Evolutionary conservation across 768 basidiomycete genomes (phyloP), one percentile per base, ranked within the genome.

Genomic region (Suillus cothurnatus): DNA sequence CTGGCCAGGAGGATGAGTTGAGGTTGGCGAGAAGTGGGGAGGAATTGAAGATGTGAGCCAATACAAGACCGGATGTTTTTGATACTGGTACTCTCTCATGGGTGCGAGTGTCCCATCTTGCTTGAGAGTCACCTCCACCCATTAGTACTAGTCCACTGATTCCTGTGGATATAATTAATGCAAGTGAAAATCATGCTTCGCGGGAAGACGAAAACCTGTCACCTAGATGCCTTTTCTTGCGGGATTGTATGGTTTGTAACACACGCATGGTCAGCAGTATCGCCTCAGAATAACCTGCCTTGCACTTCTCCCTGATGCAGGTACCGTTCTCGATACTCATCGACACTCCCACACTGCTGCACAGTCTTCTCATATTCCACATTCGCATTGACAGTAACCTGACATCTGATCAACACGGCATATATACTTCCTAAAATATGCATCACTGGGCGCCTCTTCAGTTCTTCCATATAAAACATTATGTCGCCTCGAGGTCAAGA

Each of bases 41-140:
- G 2, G n/a, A 28, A 58, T 6, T 58, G 57, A 19, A 9, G 28
- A 59, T 31, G 17, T 21, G 39, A 41, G 36, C 17, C 8, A 36
- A 26, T 19, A 38, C 17, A 36, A 36, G 38, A 41, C 26, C 26
- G 39, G 26, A 26, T 59, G 36, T 39, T 39, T 58, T 26, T 28
- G 57, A 39, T 28, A 39, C 38, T 59, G 8, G 26, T 31, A 41
- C 39, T 59, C 28, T 59, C 39, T 31, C 58, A 59, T 59, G 58
- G 39, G 58, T 59, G 41, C 58, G 58, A 41, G 58, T 12, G 36
- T 58, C 19, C 38, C 38, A 38, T 38, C 17, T 58, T 28, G 39
- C 19, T 59, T 19, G 17, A 59, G 28, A 3, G 38, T 28, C 5
- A 39, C 5, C 6, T 15, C 38, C 7, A 26, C 57, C 38, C 38